These are phyloP conservation scores for Picea sitchensis DNA, from an alignment of 75 land plant genomes.

Conservation along the genomic window DNA sequence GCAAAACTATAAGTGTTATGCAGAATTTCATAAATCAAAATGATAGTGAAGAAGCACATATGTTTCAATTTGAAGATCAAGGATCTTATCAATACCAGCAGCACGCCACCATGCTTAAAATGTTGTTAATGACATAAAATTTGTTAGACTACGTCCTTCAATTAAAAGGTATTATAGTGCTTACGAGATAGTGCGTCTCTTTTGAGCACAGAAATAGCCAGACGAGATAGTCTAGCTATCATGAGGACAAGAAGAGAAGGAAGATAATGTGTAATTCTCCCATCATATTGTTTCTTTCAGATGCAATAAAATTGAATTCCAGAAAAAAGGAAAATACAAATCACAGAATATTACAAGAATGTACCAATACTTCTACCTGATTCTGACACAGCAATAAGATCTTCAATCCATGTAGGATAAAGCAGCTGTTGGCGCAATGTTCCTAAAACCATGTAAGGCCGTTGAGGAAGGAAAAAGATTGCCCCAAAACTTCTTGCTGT, in stretches of 20 bases:
- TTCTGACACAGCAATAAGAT: conserved; percentile 3
- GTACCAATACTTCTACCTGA: conserved; percentile 8
- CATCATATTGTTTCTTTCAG: not conserved
- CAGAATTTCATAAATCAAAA: not conserved
- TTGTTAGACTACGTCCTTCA: not conserved
- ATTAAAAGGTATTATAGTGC: not conserved
- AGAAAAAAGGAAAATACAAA: not conserved
- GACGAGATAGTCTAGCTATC: not conserved
- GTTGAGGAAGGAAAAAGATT: too few relatives aligned
- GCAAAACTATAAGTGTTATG: not conserved
- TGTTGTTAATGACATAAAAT: not conserved
- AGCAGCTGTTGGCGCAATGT: too few relatives aligned
- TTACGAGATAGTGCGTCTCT: not conserved
- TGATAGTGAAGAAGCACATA: not conserved
- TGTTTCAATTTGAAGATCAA: not conserved
- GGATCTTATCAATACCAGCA: not conserved
- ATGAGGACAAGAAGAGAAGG: not conserved
- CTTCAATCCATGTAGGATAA: too few relatives aligned
- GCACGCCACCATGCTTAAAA: not conserved
- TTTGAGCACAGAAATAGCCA: not conserved
- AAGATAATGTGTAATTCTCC: not conserved
- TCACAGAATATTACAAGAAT: not conserved
- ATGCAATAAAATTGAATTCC: too few relatives aligned
- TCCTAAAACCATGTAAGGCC: too few relatives aligned
- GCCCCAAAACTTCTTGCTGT: not conserved